Percentiles rank a stretch among this genome's conserved stretches.
These are phyloP conservation scores for Penicillium macrosclerotiorum DNA, from an alignment of 495 filamentous ascomycete genomes.

Conservation along the genomic window DNA sequence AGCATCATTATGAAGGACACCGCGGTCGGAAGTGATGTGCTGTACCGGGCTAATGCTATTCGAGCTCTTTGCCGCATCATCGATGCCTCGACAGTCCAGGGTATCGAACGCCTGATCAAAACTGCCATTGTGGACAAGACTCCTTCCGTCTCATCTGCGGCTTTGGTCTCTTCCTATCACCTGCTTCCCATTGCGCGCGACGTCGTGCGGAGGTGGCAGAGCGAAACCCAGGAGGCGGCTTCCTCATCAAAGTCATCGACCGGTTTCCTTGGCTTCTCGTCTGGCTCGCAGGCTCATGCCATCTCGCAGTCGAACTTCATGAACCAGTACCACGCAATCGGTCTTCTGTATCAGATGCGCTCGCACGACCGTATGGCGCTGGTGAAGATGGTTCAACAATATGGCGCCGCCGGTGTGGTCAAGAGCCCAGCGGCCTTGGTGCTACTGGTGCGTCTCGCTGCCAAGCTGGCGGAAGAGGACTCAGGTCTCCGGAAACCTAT, in stretches of 20 bases:
- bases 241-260: constrained; percentile 82
- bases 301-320: constrained; percentile 78
- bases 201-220: constrained; percentile 96
- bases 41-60: constrained; percentile 97
- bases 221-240: constrained; percentile 96
- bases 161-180: constrained; percentile 96
- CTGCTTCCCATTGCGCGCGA: constrained; percentile 93
- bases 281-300: constrained; percentile 62
- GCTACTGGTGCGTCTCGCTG: constrained; percentile 88
- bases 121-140: constrained; percentile 99
- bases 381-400: constrained; percentile 99
- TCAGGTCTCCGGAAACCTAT: constrained; percentile 83
- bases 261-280: constrained; percentile 86
- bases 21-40: constrained; percentile 87
- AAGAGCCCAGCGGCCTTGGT: constrained; percentile 93
- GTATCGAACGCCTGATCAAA: constrained; percentile 97
- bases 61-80: constrained; percentile 95
- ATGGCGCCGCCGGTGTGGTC: constrained; percentile 82
- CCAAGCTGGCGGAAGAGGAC: constrained; percentile 94
- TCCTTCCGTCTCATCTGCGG: constrained; percentile 94
- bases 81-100: constrained; percentile 96
- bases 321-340: constrained; percentile 98
- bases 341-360: constrained; percentile 96
- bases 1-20: constrained; percentile 99
- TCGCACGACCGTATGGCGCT: constrained; percentile 95